Evolutionary conservation across 1,139 yeast species (phyloP), one percentile per base, ranked within the genome.

Genomic region (Magnusiomyces suaveolens): DNA sequence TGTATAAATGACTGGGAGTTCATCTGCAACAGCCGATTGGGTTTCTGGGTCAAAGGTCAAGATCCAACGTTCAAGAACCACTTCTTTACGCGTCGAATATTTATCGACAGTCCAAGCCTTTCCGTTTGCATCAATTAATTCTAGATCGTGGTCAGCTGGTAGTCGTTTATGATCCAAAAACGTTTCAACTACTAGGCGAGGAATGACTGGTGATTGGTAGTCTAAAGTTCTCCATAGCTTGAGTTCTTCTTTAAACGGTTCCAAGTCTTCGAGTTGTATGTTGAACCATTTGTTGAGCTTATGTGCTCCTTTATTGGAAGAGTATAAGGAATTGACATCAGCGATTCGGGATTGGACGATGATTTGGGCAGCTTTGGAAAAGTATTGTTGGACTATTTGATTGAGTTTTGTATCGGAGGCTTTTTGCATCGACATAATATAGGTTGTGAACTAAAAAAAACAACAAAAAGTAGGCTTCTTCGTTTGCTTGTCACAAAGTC

Each of bases 1-100:
- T 64, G 86, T 87, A 72, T 87, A 87, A 18, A 86, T 78, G 29
- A 76, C 69, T 0, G 94, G 88, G 25, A 85, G 73, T 44, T 50
- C 50, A 46, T 54, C 53, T 23, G 39, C 38, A 18, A 33, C 39
- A 32, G 57, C 85, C 90, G 52, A 60, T 66, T 75, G 79, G 1
- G 10, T 20, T 82, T 76, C 0, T 90, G 95, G 66, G 84, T 72
- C 26, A 59, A 89, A 79, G 67, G 89, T 96, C 43, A 92, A 73
- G 26, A 88, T 74, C 98, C 98, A 92, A 57, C 98, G 75, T 66
- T 92, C 98, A 56, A 92, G 71, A 1, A 92, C 96, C 20, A 92
- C 80, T 68, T 90, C 97, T 16, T 81, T 74, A 63, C 83, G 84
- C 64, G 78, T 81, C 1, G 76, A 75, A 20, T 81, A 80, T 55